phyloP scores from a whole-genome alignment of 805 yeast genomes.

The Candida namnaoensis region DNA sequence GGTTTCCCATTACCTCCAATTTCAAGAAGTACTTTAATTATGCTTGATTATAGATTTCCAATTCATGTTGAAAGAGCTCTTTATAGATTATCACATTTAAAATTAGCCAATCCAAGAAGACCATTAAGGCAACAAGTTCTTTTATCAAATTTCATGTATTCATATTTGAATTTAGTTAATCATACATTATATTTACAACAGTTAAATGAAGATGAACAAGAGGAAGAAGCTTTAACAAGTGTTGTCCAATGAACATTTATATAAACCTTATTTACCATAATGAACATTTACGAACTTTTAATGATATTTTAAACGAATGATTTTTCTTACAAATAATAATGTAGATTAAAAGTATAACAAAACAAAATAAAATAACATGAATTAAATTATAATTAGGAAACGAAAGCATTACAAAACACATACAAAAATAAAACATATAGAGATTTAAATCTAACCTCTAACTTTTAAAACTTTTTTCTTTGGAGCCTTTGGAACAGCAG shows the following conservation, averaged over 20 bases:
- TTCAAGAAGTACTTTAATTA: constrained; percentile 64
- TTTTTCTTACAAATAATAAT: too few species aligned
- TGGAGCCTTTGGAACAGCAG: constrained; percentile 28
- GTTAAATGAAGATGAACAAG: constrained; percentile 11
- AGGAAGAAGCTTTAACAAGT: too few species aligned
- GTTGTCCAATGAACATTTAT: too few species aligned
- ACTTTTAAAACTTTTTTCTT: constrained; percentile 55
- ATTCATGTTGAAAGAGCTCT: constrained; percentile 95
- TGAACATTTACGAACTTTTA: too few species aligned
- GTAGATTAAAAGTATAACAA: too few species aligned
- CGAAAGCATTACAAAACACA: too few species aligned
- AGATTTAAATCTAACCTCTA: constrained; percentile 30
- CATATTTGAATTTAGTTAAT: constrained; percentile 88
- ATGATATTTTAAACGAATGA: too few species aligned
- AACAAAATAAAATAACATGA: too few species aligned
- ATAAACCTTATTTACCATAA: too few species aligned
- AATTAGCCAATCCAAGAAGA: constrained; percentile 88
- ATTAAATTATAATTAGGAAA: too few species aligned
- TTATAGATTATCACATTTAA: constrained; percentile 84
- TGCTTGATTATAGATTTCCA: constrained; percentile 84
- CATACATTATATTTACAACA: constrained; percentile 79
- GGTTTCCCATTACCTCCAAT: constrained; percentile 84
- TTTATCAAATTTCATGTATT: constrained; percentile 94
- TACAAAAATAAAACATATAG: too few species aligned
- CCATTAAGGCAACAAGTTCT: constrained; percentile 89